These are phyloP conservation scores for Hypoxylon sp. DNA, from an alignment of 2,329 filamentous ascomycete genomes.

Conservation along the genomic window DNA sequence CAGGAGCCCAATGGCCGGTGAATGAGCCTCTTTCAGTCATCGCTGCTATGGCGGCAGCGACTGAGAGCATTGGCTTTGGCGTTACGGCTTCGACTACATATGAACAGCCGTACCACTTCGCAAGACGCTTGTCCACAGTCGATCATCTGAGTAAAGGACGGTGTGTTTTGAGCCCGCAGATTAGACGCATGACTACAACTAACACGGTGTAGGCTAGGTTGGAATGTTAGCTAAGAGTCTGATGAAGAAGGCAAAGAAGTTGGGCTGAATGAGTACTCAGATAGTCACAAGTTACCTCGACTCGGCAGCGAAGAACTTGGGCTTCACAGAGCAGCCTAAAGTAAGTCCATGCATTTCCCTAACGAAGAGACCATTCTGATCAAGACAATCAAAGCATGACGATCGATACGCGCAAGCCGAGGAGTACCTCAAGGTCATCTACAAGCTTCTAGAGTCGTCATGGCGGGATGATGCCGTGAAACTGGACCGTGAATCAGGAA, in stretches of 20 bases:
- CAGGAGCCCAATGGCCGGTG: constrained; percentile 79
- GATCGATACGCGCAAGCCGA: constrained; percentile 75
- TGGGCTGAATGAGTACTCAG: constrained; percentile 53
- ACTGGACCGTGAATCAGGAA: constrained; percentile 68
- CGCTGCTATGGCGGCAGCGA: constrained; percentile 78
- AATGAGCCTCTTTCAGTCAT: constrained; percentile 77
- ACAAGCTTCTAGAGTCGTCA: constrained; percentile 77
- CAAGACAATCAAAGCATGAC: constrained; percentile 65
- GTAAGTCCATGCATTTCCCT: constrained; percentile 46
- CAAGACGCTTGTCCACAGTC: constrained; percentile 74
- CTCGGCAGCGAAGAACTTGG: constrained; percentile 76
- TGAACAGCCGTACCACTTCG: constrained; percentile 79
- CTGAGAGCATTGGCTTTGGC: constrained; percentile 77
- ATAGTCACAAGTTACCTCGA: constrained; percentile 81
- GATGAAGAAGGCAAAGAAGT: not conserved
- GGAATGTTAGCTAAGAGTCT: constrained; percentile 62
- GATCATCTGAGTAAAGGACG: constrained; percentile 78
- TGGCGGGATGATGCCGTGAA: constrained; percentile 78
- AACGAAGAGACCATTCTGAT: constrained; percentile 6
- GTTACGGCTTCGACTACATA: constrained; percentile 80
- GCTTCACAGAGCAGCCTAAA: constrained; percentile 68
- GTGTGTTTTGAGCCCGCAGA: constrained; percentile 51
- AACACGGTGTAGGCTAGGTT: constrained; percentile 61
- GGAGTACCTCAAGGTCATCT: constrained; percentile 75
- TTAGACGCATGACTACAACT: not conserved